Conservation (phyloP, 1,284 basidiomycete genomes). For the Neonothopanus nambi region DNA sequence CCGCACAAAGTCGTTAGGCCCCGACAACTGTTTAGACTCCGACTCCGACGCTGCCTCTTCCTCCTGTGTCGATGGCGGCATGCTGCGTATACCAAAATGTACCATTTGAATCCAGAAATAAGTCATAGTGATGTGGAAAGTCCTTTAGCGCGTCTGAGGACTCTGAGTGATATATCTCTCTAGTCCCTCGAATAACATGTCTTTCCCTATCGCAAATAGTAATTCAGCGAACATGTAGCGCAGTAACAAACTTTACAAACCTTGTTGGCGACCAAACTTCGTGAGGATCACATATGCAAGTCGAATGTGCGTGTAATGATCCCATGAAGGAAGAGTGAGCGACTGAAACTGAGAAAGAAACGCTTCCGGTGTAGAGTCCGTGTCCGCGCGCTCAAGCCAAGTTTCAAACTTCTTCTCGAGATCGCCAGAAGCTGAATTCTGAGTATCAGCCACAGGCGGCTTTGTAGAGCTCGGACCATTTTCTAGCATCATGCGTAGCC, state of each 20-base stretch:
- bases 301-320: constrained; percentile 44
- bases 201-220: constrained; percentile 32
- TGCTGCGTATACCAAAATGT: constrained; percentile 40
- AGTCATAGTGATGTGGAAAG: constrained; percentile 45
- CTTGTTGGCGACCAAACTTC: constrained; percentile 38
- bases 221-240: background rate
- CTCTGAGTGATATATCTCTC: constrained; percentile 38
- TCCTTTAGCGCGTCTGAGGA: constrained; percentile 34
- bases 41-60: background rate
- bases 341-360: constrained; percentile 35
- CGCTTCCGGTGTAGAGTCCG: constrained; percentile 28
- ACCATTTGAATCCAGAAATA: constrained; percentile 49
- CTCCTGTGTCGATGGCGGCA: too few species aligned
- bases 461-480: constrained; percentile 14
- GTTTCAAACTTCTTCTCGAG: constrained; percentile 32
- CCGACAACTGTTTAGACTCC: too few species aligned
- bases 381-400: constrained; percentile 33
- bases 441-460: background rate
- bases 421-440: constrained; percentile 18
- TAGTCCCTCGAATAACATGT: constrained; percentile 40
- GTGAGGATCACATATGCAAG: constrained; percentile 38
- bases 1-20: constrained; percentile 27
- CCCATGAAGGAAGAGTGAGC: constrained; percentile 37
- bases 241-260: too few species aligned
- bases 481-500: constrained; percentile 33